Conservation (phyloP, 305 asterid genomes). For the Withania somnifera region DNA sequence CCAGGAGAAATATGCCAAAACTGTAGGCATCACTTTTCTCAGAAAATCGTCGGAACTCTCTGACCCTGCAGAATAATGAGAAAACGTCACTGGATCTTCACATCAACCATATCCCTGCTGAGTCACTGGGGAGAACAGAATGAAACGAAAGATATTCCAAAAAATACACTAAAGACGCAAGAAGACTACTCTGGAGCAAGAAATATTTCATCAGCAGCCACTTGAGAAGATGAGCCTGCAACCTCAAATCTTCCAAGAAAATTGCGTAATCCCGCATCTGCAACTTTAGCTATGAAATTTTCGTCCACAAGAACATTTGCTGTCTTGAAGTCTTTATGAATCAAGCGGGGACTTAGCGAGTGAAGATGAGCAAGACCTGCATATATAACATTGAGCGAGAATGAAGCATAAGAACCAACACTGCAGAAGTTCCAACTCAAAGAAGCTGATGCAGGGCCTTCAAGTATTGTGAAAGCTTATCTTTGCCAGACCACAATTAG, state of each 20-base stretch:
- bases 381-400: constrained; percentile 1
- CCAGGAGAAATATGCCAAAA: constrained; percentile 83
- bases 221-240: constrained; percentile 68
- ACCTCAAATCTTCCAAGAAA: constrained; percentile 73
- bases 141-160: background rate
- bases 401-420: constrained; percentile 10
- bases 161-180: constrained; percentile 5
- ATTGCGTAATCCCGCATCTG: constrained; percentile 86
- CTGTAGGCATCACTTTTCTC: constrained; percentile 87
- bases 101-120: background rate
- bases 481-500: constrained; percentile 16
- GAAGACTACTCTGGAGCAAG: constrained; percentile 76
- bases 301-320: constrained; percentile 88
- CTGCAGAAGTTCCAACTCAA: background rate
- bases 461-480: constrained; percentile 12
- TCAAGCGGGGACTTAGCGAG: constrained; percentile 74
- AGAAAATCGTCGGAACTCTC: constrained; percentile 76
- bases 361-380: constrained; percentile 81
- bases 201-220: constrained; percentile 50
- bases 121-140: background rate
- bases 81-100: background rate
- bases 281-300: constrained; percentile 79
- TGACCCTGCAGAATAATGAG: constrained; percentile 42
- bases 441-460: background rate
- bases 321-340: constrained; percentile 88